Conservation (phyloP, 2,329 filamentous ascomycete genomes). For the Chaetomium sp. region DNA sequence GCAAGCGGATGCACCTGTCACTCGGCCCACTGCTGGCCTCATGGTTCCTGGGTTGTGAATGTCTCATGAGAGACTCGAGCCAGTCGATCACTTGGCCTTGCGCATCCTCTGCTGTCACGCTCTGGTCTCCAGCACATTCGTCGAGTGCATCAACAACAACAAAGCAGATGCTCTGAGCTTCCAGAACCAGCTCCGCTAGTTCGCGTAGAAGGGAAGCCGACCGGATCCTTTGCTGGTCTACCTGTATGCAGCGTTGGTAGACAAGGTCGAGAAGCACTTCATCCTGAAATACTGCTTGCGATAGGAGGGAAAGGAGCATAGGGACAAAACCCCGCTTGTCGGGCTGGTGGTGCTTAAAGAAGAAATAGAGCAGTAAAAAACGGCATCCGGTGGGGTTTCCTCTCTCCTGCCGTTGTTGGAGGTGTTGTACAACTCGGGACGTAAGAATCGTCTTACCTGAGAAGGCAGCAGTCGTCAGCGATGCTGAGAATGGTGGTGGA, state of each 20-base stretch:
- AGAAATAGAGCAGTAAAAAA: not conserved
- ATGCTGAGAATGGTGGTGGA: not conserved
- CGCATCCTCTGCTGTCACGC: not conserved
- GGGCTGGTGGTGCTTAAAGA: not conserved
- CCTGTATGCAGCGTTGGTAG: not conserved
- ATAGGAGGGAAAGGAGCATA: not conserved
- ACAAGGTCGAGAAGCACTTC: not conserved
- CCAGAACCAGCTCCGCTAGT: not conserved
- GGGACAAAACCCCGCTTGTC: not conserved
- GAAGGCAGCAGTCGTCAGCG: not conserved
- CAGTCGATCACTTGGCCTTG: not conserved
- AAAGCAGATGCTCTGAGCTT: not conserved
- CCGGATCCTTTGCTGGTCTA: not conserved
- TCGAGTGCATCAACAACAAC: conserved; percentile 1
- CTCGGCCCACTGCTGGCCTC: not conserved
- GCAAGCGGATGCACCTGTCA: not conserved
- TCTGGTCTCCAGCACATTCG: not conserved
- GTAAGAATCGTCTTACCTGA: not conserved
- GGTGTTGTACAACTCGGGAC: not conserved
- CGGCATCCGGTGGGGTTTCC: not conserved
- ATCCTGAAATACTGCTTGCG: not conserved
- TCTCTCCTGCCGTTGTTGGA: not conserved
- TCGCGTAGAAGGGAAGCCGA: not conserved
- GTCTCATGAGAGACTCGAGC: not conserved
- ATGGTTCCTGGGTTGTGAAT: not conserved